Base-by-base conservation (phyloP, 2,329 filamentous ascomycete species). In the Myriosclerotinia scirpicola region DNA sequence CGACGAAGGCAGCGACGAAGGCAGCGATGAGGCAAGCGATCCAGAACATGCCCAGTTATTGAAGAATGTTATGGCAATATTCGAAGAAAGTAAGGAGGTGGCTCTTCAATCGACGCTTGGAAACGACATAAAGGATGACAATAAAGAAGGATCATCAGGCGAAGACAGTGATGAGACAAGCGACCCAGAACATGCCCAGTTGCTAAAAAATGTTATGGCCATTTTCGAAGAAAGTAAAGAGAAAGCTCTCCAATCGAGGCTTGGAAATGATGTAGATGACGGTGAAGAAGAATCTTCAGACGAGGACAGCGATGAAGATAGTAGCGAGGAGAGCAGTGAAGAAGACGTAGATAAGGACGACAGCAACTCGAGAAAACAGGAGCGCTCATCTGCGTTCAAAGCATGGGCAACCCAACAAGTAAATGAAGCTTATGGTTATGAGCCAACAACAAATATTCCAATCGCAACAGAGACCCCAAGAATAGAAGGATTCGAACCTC, bases 401-500 rank as follows among this genome's bases (percentile, higher is more conserved):
- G 85, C 90, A 2, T 99, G 95, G 95, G 95, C 95, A 26, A 87
- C 89, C 40, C 87, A 91, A 73, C 90, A 95, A 78, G 86, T 93
- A 67, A 97, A 97, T 73, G 86, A 94, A 73, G 90, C 91, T 5
- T 81, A 96, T 42, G 93, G 93, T 0, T 88, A 85, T 71, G 71
- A 83, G 67, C 81, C 84, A 3, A 77, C 79, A 48, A 79, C 81
- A 15, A 77, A 73, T 66, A 71, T 71, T 34, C 59, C 73, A 50
- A 73, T 67, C 36, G 73, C 77, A 44, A 78, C 74, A n/a, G 76
- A 80, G 38, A 77, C 79, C 9, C 86, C 86, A 0, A 85, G 82
- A 64, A 81, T 83, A 2, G 80, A 81, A 17, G 85, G 87, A 63
- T 93, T 93, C 75, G 81, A 83, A 60, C 89, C 89, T 6, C 83